Evolutionary conservation across 2,329 filamentous ascomycete species (phyloP).

Genomic region (Alternaria consortialis): DNA sequence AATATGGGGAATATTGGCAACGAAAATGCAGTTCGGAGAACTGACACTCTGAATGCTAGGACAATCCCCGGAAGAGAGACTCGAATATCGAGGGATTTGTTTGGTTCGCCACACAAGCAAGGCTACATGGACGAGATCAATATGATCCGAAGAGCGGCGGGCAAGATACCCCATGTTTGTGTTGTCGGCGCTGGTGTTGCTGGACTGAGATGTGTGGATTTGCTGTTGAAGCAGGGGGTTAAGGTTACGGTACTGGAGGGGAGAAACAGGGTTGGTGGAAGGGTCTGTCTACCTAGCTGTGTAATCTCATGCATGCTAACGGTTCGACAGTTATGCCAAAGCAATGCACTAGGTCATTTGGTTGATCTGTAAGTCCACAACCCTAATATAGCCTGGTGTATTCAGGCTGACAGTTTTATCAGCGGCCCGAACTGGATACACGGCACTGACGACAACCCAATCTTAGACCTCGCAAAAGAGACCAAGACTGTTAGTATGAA

Average conservation of each 20-base stretch:
- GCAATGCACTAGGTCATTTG: constrained; percentile 57
- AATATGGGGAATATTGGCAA: constrained; percentile 36
- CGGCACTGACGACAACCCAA: constrained; percentile 75
- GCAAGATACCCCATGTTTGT: constrained; percentile 64
- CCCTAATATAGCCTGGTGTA: neutral
- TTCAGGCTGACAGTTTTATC: neutral
- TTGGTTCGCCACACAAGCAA: constrained; percentile 39
- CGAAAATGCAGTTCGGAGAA: constrained; percentile 36
- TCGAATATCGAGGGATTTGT: constrained; percentile 48
- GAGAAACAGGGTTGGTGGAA: constrained; percentile 71
- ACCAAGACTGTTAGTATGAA: constrained; percentile 65
- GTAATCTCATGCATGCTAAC: neutral
- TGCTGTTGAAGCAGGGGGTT: constrained; percentile 71
- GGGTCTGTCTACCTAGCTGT: constrained; percentile 55
- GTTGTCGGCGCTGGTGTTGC: constrained; percentile 76
- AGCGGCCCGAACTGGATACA: constrained; percentile 85
- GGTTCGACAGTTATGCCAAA: constrained; percentile 58
- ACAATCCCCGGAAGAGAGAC: constrained; percentile 25
- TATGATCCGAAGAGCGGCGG: constrained; percentile 45
- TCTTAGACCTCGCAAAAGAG: constrained; percentile 70
- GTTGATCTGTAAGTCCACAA: constrained; percentile 64
- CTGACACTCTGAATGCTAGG: constrained; percentile 40
- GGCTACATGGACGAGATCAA: constrained; percentile 28
- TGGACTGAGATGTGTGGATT: constrained; percentile 74
- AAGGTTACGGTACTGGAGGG: constrained; percentile 75